Evolutionary conservation across 2,329 filamentous ascomycete species (phyloP), one percentile per base, ranked within the genome.

Genomic region (Colletotrichum zoysiae): DNA sequence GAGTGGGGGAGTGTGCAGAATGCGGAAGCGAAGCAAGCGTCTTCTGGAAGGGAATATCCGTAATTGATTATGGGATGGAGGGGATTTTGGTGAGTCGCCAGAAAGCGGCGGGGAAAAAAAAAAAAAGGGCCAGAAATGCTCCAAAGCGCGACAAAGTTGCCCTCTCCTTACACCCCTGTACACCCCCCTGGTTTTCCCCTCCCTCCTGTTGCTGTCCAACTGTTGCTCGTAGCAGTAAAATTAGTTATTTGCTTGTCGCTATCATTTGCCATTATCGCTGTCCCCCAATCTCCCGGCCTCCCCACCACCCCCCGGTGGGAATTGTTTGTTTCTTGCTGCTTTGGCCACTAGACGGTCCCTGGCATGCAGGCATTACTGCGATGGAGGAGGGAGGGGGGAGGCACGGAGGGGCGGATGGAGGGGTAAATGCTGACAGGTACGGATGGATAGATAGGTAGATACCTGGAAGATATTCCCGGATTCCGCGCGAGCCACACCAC

Each of bases 1-100:
- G n/a, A n/a, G 62, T 73, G 53, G 46, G 59, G 63, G 50, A 26
- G 58, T 63, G 58, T 63, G 63, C 18, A 51, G 48, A 38, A 57
- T 42, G 53, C 42, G 55, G 33, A 40, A 42, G 30, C 30, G 23
- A 40, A 5, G 35, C 35, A 40, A 5, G 35, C 35, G 55, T 40
- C 12, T 40, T 57, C 35, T 57, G 55, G 30, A 40, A 40, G 53
- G 20, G 3, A n/a, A 14, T n/a, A 9, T n/a, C n/a, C n/a, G n/a
- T n/a, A n/a, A n/a, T n/a, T n/a, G n/a, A 46, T 46, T 35, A n/a
- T 56, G 53, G 33, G 20, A 56, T 55, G 30, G 53, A 18, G 9
- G 18, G 12, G 33, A 14, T 35, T 56, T 12, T 35, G 53, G 53
- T 33, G 14, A 35, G 53, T 56, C 9, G 30, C 51, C 9, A 18